Percentiles rank a stretch among this genome's conserved stretches.
Evolutionary conservation across 2,329 filamentous ascomycete genomes (phyloP).

Genomic region (Eurotiales sp.): DNA sequence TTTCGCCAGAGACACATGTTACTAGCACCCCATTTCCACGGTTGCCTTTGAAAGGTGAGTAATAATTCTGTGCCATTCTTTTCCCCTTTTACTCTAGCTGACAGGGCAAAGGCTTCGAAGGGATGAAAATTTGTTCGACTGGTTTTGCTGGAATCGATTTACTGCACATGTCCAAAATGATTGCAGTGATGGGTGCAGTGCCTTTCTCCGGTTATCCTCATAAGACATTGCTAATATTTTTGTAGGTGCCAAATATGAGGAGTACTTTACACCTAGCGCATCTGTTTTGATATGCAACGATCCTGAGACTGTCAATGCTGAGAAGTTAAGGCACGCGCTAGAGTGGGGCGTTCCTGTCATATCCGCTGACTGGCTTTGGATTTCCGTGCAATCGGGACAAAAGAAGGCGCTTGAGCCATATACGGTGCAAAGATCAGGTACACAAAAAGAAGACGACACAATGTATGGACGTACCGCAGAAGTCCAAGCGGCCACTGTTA

Average conservation of each 20-base stretch:
- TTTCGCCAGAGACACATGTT: conserved; percentile 65
- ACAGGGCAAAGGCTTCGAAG: conserved; percentile 54
- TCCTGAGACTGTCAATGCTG: conserved; percentile 51
- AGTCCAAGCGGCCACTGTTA: background rate
- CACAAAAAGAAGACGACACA: background rate
- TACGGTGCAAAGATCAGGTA: conserved; percentile 17
- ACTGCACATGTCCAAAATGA: conserved; percentile 73
- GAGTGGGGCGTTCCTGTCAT: conserved; percentile 79
- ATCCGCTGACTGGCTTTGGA: conserved; percentile 77
- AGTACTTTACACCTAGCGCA: conserved; percentile 67
- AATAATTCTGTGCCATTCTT: too few species aligned
- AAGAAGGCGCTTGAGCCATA: conserved; percentile 49
- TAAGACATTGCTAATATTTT: conserved; percentile 19
- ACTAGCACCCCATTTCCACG: conserved; percentile 72
- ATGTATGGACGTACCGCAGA: background rate
- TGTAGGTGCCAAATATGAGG: conserved; percentile 70
- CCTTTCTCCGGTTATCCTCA: background rate
- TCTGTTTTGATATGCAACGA: conserved; percentile 72
- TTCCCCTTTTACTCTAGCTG: conserved; percentile 8
- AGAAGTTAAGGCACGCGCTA: conserved; percentile 75
- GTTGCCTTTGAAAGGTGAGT: conserved; percentile 60
- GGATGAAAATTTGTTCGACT: conserved; percentile 72
- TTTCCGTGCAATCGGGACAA: conserved; percentile 60
- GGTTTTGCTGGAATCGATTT: conserved; percentile 82
- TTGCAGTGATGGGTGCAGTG: conserved; percentile 62